Base-by-base conservation (phyloP, 2,329 filamentous ascomycete species). In the Phoma sp. region DNA sequence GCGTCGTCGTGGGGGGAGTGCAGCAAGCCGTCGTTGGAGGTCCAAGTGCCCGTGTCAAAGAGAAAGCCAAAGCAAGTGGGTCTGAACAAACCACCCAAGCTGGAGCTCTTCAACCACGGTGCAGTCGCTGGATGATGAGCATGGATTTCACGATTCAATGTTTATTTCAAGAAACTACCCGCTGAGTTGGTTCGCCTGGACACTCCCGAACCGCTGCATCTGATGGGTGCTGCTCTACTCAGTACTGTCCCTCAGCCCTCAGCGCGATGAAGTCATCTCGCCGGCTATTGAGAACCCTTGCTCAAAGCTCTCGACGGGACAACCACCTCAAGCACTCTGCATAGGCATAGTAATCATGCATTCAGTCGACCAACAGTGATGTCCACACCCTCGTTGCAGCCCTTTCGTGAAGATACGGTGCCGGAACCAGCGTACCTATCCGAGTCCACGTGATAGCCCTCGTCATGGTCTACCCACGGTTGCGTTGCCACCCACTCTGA, bases 401-500 rank as follows among this genome's bases (percentile, higher is more conserved):
- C 8, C 27, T 4, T 12, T 4, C 27, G 27, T 12, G 12, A 17
- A 36, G 10, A 25, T 15, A 43, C 43, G 8, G 25, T 19, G 2
- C 46, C 29, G 36, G 17, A 45, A 37, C 22, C 46, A 48, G 51
- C 13, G 17, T 25, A 44, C 19, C 24, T 15, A 35, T 21, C 4
- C 12, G n/a, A 8, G 32, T 39, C 10, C 53, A 57, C 53, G 53
- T 57, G 53, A 57, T 37, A 17, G 13, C 27, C 43, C 12, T 43
- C 50, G 43, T 48, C 43, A 47, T 53, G 51, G 31, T 51, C 33
- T 43, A 46, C 41, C 45, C 43, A 46, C 43, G 17, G 27, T n/a
- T 33, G 39, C 31, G 12, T 44, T 40, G 53, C 53, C 37, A 46
- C 29, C 47, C 46, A 29, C 57, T 59, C 57, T 69, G 61, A 64